Conservation (phyloP, 352 stramenopile genomes). For the Blastocystis sp. region DNA sequence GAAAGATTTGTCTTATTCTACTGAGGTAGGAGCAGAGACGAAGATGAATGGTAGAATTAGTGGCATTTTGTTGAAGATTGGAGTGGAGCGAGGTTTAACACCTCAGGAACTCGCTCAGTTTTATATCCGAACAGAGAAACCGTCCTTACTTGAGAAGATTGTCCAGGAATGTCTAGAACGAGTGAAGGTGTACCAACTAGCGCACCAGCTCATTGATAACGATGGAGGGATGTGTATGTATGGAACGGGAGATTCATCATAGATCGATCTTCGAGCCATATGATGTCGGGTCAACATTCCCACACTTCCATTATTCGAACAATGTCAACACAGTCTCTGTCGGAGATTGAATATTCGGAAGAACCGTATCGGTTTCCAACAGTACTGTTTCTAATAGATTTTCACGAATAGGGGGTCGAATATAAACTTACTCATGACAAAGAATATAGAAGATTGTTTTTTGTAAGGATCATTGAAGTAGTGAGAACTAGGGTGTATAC, state of each 20-base stretch:
- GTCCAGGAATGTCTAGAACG: constrained; percentile 38
- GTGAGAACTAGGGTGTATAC: constrained; percentile 10
- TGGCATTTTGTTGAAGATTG: constrained; percentile 25
- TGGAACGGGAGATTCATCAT: not conserved
- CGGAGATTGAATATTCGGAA: not conserved
- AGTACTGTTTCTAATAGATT: not conserved
- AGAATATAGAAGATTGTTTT: constrained; percentile 23
- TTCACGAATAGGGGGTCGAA: constrained; percentile 20
- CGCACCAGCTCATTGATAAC: not conserved
- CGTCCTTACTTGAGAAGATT: constrained; percentile 18
- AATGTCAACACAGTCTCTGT: constrained; percentile 6
- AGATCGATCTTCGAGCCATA: not conserved
- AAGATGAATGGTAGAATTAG: not conserved
- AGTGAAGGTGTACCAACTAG: not conserved
- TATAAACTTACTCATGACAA: constrained; percentile 26
- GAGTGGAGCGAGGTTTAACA: not conserved
- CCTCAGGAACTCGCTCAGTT: not conserved
- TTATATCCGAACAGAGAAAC: not conserved
- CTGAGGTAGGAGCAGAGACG: constrained; percentile 64
- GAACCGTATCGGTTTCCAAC: constrained; percentile 32
- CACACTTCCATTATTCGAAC: not conserved
- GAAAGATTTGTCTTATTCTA: constrained; percentile 70
- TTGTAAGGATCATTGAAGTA: not conserved
- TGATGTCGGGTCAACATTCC: not conserved
- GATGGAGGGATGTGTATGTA: not conserved